Evolutionary conservation across 768 basidiomycete genomes (phyloP), one percentile per base, ranked within the genome.

Genomic region (Rhizopogon roseolus): DNA sequence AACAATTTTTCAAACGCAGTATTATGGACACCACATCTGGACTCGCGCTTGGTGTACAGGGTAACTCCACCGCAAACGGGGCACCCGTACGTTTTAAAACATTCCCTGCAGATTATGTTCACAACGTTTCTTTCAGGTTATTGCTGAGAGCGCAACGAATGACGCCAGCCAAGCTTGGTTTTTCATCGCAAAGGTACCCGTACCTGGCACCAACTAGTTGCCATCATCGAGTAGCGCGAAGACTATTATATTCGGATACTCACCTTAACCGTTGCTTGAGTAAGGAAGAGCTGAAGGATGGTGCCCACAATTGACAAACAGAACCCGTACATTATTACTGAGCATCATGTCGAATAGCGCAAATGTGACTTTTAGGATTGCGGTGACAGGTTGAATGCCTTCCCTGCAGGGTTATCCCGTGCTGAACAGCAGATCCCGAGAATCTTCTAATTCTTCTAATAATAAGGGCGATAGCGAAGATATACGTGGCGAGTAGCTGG

Each of bases 121-220:
- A 25, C n/a, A 32, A 19, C 7, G 13, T 36, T 7, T 29, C 27
- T 17, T 10, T 28, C 34, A 38, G 49, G 17, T 36, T 50, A 1
- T 28, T 5, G 36, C 17, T 22, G 19, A 11, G 40, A 29, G 7
- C 32, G 29, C 13, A 14, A 13, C 25, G 42, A 40, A 32, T 51
- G 6, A 50, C 38, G 5, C 38, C 40, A 27, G 56, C 42, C 49
- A 40, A 37, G 37, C 42, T 10, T 54, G 53, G 54, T 50, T 54
- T n/a, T 50, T 54, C 13, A 52, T 54, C 49, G 49, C 41, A 45
- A 54, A 54, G 38, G 44, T 52, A 25, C 41, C 49, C 19, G 9
- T 46, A 34, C 6, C 32, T 34, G 45, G 19, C 14, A 46, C 32
- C 17, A 46, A 46, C 32, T 46, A 34, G 14, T 34, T 46, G 17